Evolutionary conservation across 148 eudicot species (phyloP).

Genomic region (Vaccinium corymbosum): DNA sequence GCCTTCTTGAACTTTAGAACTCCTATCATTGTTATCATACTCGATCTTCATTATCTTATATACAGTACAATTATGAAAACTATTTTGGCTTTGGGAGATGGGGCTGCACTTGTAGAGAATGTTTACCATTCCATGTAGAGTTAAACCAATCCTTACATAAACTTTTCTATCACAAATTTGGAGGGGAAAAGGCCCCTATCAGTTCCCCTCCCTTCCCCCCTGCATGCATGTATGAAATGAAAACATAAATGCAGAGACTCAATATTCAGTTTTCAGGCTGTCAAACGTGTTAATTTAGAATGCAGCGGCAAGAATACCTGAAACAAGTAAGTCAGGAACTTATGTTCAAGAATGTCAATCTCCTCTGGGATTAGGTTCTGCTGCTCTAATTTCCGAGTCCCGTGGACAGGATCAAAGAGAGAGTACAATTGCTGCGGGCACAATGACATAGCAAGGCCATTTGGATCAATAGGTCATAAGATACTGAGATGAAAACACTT

Average conservation of each 20-base stretch:
- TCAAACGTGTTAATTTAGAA: constrained; percentile 5
- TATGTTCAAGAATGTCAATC: constrained; percentile 80
- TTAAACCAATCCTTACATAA: background rate
- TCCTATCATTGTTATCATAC: background rate
- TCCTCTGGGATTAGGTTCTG: constrained; percentile 70
- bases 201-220: background rate
- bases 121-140: background rate
- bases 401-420: constrained; percentile 88
- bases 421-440: constrained; percentile 51
- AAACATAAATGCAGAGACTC: background rate
- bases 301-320: constrained; percentile 45
- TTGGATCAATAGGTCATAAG: background rate
- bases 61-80: background rate
- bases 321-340: constrained; percentile 69
- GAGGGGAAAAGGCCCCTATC: background rate
- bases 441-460: background rate
- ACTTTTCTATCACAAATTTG: background rate
- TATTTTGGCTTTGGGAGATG: background rate
- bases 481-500: background rate
- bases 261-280: background rate
- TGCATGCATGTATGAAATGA: background rate
- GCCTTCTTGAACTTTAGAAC: background rate
- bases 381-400: constrained; percentile 78
- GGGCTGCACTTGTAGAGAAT: background rate
- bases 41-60: background rate